Evolutionary conservation across 495 filamentous ascomycete species (phyloP).

Genomic region (Penicillium pancosmium): DNA sequence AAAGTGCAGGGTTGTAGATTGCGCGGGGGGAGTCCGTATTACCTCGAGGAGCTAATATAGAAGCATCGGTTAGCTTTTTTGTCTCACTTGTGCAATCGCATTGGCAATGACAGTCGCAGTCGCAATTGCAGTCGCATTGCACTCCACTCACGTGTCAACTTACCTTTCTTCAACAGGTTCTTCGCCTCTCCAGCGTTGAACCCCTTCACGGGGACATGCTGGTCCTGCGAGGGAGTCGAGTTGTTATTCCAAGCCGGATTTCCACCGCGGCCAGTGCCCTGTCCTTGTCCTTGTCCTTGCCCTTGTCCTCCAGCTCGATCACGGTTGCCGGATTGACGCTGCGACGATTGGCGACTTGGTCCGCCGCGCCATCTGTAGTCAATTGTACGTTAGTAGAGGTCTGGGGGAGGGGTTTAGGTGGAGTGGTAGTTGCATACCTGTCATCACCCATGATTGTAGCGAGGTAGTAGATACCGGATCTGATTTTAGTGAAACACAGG

Average conservation of each 20-base stretch:
- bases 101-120: no score
- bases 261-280: slow-evolving; percentile 37
- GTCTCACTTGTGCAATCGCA: background rate
- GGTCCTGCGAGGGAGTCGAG: slow-evolving; percentile 36
- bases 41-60: slow-evolving; percentile 34
- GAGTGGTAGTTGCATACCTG: slow-evolving; percentile 29
- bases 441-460: slow-evolving; percentile 40
- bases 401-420: background rate
- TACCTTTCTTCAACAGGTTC: slow-evolving; percentile 45
- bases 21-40: background rate
- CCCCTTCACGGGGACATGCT: slow-evolving; percentile 47
- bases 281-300: slow-evolving; percentile 20
- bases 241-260: slow-evolving; percentile 31
- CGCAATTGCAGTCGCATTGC: no score
- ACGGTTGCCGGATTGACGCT: slow-evolving; percentile 37
- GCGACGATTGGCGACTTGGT: slow-evolving; percentile 44
- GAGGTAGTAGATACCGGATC: background rate
- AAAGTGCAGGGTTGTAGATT: no score
- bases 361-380: slow-evolving; percentile 45
- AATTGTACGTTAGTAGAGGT: slow-evolving; percentile 12
- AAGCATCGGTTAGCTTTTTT: slow-evolving; percentile 6
- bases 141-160: background rate
- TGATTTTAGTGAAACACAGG: background rate
- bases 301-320: slow-evolving; percentile 14
- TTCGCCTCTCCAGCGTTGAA: slow-evolving; percentile 54